phyloP scores from a whole-genome alignment of 2,329 filamentous ascomycete species.

The Fusarium decemcellulare region DNA sequence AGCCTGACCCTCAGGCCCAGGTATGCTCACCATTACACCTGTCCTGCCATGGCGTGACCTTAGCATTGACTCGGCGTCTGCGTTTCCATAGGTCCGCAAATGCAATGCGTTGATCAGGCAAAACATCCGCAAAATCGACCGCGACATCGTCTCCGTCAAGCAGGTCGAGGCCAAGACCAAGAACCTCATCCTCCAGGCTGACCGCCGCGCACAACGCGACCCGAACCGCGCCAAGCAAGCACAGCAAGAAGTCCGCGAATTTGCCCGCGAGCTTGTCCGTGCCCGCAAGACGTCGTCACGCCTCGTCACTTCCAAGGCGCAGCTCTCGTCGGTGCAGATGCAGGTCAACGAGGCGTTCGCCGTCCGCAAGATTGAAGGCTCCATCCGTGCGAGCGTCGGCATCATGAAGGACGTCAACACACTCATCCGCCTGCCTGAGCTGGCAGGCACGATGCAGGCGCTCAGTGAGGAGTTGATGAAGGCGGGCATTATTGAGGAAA shows the following conservation, averaged over 20 bases:
- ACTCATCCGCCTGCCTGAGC: constrained; percentile 85
- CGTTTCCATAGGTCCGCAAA: constrained; percentile 82
- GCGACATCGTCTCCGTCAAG: constrained; percentile 87
- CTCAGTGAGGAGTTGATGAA: constrained; percentile 90
- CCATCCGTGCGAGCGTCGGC: constrained; percentile 85
- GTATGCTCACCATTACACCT: constrained; percentile 62
- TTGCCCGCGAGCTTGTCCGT: constrained; percentile 89
- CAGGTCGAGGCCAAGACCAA: constrained; percentile 87
- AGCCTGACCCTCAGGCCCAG: constrained; percentile 93
- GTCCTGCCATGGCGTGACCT: not conserved
- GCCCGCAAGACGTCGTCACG: constrained; percentile 82
- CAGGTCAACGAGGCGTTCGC: constrained; percentile 98
- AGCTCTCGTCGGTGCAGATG: constrained; percentile 94
- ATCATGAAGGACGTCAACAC: constrained; percentile 98
- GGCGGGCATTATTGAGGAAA: constrained; percentile 97
- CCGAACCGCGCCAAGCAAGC: constrained; percentile 85
- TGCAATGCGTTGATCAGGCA: constrained; percentile 91
- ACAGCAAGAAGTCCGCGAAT: constrained; percentile 85
- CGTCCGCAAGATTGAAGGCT: constrained; percentile 95
- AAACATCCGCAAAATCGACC: constrained; percentile 95
- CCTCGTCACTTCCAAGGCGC: constrained; percentile 89
- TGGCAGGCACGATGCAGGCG: constrained; percentile 91
- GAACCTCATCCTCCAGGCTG: constrained; percentile 85
- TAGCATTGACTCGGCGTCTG: constrained; percentile 14
- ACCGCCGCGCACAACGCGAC: constrained; percentile 84